A percentile compares a stretch with the other conserved stretches of the same genome.
phyloP scores from a whole-genome alignment of 306 rosid genomes.

The Malus sieversii region DNA sequence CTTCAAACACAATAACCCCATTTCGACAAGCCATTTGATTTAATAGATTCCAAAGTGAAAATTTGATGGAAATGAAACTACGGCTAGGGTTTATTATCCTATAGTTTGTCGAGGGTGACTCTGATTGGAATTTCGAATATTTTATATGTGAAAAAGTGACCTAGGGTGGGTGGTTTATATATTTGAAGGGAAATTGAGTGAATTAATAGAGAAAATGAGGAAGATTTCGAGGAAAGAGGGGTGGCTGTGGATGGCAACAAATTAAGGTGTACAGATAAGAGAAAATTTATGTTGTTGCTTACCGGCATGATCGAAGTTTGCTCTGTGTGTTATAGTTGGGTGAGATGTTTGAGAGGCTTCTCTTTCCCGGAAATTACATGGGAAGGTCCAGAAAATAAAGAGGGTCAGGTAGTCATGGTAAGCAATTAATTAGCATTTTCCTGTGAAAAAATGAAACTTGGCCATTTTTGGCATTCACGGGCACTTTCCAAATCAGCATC shows the following conservation, averaged over 20 bases:
- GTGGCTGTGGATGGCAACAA: conserved; percentile 9
- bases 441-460: background rate
- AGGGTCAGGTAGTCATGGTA: background rate
- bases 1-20: conserved; percentile 44
- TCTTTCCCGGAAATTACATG: conserved; percentile 56
- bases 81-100: background rate
- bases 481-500: background rate
- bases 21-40: conserved; percentile 41
- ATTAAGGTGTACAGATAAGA: conserved; percentile 7
- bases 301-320: conserved; percentile 1
- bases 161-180: background rate
- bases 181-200: background rate
- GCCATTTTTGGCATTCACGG: background rate
- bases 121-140: too few relatives aligned
- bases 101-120: too few relatives aligned
- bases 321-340: background rate
- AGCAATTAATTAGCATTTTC: background rate
- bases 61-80: background rate
- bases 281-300: background rate
- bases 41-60: background rate
- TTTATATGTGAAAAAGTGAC: background rate
- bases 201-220: background rate
- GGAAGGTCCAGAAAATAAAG: conserved; percentile 23
- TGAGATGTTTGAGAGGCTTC: background rate
- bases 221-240: conserved; percentile 23